A percentile compares a stretch with the other conserved stretches of the same genome.
phyloP scores from a whole-genome alignment of 2,329 filamentous ascomycete genomes.

The Aspergillus fijiensis region DNA sequence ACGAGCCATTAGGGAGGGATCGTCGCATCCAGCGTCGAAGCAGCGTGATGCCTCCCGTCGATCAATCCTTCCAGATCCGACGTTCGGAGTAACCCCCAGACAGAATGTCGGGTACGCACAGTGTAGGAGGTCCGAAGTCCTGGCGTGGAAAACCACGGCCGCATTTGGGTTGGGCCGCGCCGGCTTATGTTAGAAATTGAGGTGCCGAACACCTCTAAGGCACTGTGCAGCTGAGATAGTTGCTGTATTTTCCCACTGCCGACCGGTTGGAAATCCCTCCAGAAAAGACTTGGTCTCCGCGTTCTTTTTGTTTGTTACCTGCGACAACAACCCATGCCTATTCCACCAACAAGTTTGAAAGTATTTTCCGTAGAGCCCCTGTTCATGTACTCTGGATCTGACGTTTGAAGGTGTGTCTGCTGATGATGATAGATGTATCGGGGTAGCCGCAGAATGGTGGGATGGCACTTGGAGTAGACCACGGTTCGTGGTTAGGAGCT shows the following conservation, averaged over 20 bases:
- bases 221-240: not conserved
- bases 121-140: not conserved
- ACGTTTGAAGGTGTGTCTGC: too few relatives aligned
- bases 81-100: not conserved
- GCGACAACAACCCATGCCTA: not conserved
- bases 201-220: not conserved
- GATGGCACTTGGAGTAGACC: not conserved
- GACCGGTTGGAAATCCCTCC: not conserved
- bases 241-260: not conserved
- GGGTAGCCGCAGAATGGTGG: not conserved
- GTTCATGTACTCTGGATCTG: too few relatives aligned
- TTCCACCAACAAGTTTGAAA: not conserved
- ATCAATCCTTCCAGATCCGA: conserved; percentile 10
- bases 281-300: not conserved
- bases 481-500: too few relatives aligned
- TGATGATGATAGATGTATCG: too few relatives aligned
- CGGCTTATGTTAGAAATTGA: not conserved
- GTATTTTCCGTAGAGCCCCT: too few relatives aligned
- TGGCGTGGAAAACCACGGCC: not conserved
- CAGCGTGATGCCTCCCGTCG: not conserved
- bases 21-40: not conserved
- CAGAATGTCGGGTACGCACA: not conserved
- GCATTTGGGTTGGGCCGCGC: not conserved
- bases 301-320: not conserved
- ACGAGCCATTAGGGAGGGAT: not conserved